A percentile compares a stretch with the other conserved stretches of the same genome.
These are phyloP conservation scores for Plasmodiophora brassicae DNA, from an alignment of 208 protist genomes.

Conservation along the genomic window DNA sequence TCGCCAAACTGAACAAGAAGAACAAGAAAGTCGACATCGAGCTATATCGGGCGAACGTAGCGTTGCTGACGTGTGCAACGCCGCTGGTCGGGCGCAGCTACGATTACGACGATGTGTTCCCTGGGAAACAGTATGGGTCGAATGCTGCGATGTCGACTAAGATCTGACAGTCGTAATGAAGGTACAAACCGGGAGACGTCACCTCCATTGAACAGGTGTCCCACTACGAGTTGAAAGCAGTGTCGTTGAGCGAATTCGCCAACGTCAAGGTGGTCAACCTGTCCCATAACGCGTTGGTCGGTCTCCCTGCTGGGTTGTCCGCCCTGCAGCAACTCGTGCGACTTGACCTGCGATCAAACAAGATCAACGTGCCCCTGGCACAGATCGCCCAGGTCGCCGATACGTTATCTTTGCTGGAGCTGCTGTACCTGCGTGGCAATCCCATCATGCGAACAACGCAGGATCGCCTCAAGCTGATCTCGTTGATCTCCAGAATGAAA, in stretches of 20 bases:
- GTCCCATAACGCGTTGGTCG: neutral
- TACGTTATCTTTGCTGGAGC: neutral
- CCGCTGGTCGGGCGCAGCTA: neutral
- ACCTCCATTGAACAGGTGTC: neutral
- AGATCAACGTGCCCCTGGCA: neutral
- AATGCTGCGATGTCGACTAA: neutral
- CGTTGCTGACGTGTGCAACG: neutral
- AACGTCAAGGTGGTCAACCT: neutral
- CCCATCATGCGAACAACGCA: neutral
- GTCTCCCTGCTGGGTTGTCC: neutral
- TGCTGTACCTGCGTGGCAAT: neutral
- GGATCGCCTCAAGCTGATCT: neutral
- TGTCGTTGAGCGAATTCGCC: neutral
- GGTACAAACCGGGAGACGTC: neutral
- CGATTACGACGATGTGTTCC: neutral
- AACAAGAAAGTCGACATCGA: neutral
- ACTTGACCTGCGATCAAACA: conserved; percentile 10
- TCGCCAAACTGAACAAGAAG: neutral
- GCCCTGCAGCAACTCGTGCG: neutral
- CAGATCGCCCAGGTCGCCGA: neutral
- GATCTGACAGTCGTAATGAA: neutral
- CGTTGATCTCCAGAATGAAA: neutral
- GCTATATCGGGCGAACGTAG: neutral
- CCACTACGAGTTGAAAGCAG: neutral
- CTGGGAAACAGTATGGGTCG: neutral